Evolutionary conservation across 75 land plant species (phyloP).

Genomic region (Isoetes taiwanensis): DNA sequence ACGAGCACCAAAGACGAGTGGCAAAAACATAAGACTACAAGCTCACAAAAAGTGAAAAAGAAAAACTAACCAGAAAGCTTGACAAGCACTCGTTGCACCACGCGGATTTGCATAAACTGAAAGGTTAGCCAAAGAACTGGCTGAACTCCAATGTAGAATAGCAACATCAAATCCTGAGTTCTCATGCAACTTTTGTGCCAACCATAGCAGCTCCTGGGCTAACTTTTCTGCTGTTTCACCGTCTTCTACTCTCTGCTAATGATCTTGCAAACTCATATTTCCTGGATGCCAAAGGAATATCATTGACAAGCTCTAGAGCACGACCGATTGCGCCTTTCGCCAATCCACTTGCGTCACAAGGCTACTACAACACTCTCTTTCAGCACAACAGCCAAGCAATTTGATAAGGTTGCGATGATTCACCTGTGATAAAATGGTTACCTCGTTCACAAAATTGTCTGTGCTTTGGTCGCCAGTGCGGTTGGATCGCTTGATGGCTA

Average conservation of each 20-base stretch:
- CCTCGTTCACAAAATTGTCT: not conserved
- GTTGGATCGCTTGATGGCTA: slow-evolving; percentile 2
- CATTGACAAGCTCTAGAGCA: too few species aligned
- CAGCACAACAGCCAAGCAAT: not conserved
- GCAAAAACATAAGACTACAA: too few species aligned
- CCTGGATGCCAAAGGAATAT: too few species aligned
- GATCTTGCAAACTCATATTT: too few species aligned
- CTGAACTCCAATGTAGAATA: slow-evolving; percentile 1
- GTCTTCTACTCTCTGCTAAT: too few species aligned
- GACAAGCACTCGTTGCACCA: not conserved
- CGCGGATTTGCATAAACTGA: not conserved
- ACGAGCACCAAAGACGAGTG: too few species aligned
- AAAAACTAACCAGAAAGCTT: not conserved
- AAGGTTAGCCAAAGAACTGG: not conserved
- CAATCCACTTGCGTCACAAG: too few species aligned
- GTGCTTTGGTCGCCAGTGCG: not conserved
- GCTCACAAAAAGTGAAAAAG: not conserved
- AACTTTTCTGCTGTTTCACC: not conserved
- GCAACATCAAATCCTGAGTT: not conserved
- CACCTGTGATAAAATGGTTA: not conserved
- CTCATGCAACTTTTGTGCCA: not conserved
- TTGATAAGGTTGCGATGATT: slow-evolving; percentile 5
- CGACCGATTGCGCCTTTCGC: too few species aligned
- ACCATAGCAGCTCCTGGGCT: slow-evolving; percentile 3
- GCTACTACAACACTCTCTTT: too few species aligned